Evolutionary conservation across 2,329 filamentous ascomycete genomes (phyloP), one percentile per base, ranked within the genome.

Genomic region (Hymenoscyphus scutula): DNA sequence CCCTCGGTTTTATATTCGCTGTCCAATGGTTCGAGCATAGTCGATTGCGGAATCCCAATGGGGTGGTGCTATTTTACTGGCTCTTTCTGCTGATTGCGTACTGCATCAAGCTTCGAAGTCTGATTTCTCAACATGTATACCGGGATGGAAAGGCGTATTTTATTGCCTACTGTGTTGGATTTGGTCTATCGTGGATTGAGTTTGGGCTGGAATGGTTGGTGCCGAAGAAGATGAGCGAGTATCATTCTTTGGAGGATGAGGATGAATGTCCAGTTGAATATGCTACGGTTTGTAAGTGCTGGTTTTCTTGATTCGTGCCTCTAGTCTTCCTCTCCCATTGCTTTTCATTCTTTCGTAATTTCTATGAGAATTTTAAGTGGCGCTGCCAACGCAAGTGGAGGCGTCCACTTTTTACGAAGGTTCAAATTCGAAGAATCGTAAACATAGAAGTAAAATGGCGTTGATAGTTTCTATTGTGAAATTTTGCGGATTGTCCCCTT

Each of bases 181-280:
- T 88, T 58, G 86, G 80, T 2, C 75, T 90, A 59, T 83, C 85
- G 1, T 75, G 82, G 30, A 45, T 85, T 1, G 86, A 90, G 66
- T 89, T 91, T 65, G 76, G 78, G 3, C 76, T 91, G 59, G 89
- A 91, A 75, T 90, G 88, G 78, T 76, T 90, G 25, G 81, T 90
- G 8, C 85, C 85, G 17, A 91, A 90, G 76, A 84, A 86, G 65
- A 78, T 87, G 71, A 89, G 87, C 67, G 84, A 81, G 54, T 90
- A 90, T 72, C 84, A 89, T 74, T 85, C 85, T 5, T 75, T 90
- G 56, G 87, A 85, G 6, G 85, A 88, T 64, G 85, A 86, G 48
- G 84, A 89, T 68, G 88, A 90, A 76, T 90, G 87, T 65, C 82
- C 82, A 5, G 62, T 91, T 65, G 93, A 98, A 77, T 96, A 97